Base-by-base conservation (phyloP, 805 yeast genomes). In the Starmerella gropengiesseri region DNA sequence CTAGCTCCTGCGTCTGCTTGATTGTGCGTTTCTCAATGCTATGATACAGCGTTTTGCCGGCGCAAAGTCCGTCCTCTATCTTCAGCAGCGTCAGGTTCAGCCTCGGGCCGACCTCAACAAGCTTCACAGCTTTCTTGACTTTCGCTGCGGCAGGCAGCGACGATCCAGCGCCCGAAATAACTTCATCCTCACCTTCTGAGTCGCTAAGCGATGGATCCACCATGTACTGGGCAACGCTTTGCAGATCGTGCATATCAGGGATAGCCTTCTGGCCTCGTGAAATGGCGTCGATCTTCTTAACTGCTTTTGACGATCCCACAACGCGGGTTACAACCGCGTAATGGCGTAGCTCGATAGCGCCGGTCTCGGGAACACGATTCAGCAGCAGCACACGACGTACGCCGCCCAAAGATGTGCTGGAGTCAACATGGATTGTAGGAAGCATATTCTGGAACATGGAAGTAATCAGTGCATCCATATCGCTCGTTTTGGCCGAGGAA, bases 361-460 rank as follows among this genome's bases (percentile, higher is more conserved):
- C 87, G 2, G 84, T 74, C 45, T 73, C 77, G 23, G 71, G 67
- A 56, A 78, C 81, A 56, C 78, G 81, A 60, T 81, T 79, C 43
- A 91, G 65, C 74, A 91, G 71, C 55, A 91, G 66, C 17, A 91
- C 97, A 56, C 98, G 72, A 55, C 77, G 80, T 41, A 91, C 86
- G 1, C 81, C 67, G 35, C 68, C 66, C 26, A 91, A 78, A 51
- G 77, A 77, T 16, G 93, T 81, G 44, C 68, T 64, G 13, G 40
- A 48, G 51, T 84, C 84, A 3, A 95, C 96, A 46, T 85, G 80
- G 51, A 91, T 79, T 17, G 98, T 84, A 6, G 98, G 99, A 61
- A 89, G 84, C 75, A 91, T 77, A 64, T 85, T 86, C 64, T 91
- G 98, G 65, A 91, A 84, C 67, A 86, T 77, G 3, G 96, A 83